A percentile compares a stretch with the other conserved stretches of the same genome.
phyloP scores from a whole-genome alignment of 2,329 filamentous ascomycete genomes.

The Thermothelomyces thermophilus region DNA sequence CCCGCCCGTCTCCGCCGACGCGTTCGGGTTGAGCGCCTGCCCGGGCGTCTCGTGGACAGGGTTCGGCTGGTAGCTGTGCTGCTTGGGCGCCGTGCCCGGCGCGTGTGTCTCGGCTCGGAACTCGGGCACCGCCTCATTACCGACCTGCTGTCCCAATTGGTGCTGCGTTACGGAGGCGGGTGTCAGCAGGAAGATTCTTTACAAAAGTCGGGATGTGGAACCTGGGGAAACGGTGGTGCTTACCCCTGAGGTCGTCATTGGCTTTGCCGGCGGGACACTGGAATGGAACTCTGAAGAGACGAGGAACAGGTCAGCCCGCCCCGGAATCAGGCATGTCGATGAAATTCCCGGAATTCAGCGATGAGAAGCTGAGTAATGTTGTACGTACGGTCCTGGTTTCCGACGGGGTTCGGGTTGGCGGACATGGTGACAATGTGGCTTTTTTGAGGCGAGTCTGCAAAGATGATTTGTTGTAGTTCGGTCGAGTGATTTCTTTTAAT shows the following conservation, averaged over 20 bases:
- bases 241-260: conserved; percentile 49
- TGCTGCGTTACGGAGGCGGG: conserved; percentile 47
- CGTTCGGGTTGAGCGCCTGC: conserved; percentile 30
- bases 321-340: not conserved
- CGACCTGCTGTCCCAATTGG: conserved; percentile 53
- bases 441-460: no score
- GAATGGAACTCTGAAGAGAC: conserved; percentile 45
- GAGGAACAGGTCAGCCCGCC: not conserved
- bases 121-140: conserved; percentile 53
- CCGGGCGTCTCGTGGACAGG: conserved; percentile 31
- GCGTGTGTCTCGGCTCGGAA: conserved; percentile 57
- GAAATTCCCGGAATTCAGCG: no score
- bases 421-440: conserved; percentile 32
- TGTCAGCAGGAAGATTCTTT: conserved; percentile 5
- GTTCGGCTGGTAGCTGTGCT: conserved; percentile 36
- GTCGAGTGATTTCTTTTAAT: no score
- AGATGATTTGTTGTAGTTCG: no score
- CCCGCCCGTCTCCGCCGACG: conserved; percentile 13
- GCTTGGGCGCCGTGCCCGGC: conserved; percentile 55
- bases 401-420: conserved; percentile 47
- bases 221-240: conserved; percentile 20
- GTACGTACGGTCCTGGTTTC: conserved; percentile 38
- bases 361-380: not conserved
- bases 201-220: not conserved
- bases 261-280: conserved; percentile 44